Evolutionary conservation across 306 rosid species (phyloP).

Genomic region (Senna siamea): DNA sequence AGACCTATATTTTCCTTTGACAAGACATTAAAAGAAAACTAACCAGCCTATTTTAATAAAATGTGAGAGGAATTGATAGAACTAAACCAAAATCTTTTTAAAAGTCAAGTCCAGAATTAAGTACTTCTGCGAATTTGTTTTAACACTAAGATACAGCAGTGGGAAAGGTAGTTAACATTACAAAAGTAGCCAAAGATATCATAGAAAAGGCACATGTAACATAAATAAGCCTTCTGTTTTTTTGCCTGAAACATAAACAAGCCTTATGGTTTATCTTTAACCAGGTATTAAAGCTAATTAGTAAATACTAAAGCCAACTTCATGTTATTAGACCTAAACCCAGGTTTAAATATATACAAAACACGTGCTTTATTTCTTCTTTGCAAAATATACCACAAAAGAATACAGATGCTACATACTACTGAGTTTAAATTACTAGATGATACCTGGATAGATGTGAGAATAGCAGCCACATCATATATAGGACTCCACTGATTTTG

Average conservation of each 20-base stretch:
- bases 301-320: neutral
- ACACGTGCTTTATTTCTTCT: no score
- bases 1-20: neutral
- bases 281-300: neutral
- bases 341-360: neutral
- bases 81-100: constrained; percentile 6
- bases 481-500: constrained; percentile 76
- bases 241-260: no score
- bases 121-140: neutral
- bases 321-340: neutral
- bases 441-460: constrained; percentile 66
- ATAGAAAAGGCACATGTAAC: neutral
- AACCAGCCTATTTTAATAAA: neutral
- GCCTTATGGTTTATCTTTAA: neutral
- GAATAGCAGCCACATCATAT: constrained; percentile 70
- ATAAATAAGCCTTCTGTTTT: no score
- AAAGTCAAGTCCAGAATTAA: constrained; percentile 15
- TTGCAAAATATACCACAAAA: neutral
- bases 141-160: no score
- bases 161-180: no score
- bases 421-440: constrained; percentile 7
- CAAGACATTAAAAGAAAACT: neutral
- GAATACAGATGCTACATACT: constrained; percentile 13
- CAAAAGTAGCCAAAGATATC: no score
- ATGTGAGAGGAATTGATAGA: neutral